phyloP scores from a whole-genome alignment of 148 eudicot species.

The Salicornia ramosissima region DNA sequence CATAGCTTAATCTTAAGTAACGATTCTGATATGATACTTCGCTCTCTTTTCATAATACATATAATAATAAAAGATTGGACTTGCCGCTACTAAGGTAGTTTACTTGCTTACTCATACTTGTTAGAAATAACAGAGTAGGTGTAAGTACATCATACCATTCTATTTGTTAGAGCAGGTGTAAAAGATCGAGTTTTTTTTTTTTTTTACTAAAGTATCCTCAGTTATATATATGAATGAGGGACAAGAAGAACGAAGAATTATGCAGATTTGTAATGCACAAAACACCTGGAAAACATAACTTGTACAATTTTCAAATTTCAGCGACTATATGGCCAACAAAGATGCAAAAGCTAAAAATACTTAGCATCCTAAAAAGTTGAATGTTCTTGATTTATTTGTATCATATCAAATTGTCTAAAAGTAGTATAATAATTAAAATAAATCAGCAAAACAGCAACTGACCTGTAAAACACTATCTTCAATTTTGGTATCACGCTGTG shows the following conservation, averaged over 20 bases:
- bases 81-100: no score
- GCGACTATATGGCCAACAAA: background rate
- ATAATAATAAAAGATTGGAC: no score
- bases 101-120: no score
- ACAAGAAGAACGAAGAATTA: background rate
- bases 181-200: background rate
- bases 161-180: background rate
- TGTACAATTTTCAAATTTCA: background rate
- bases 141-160: no score
- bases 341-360: conserved; percentile 2
- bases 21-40: no score
- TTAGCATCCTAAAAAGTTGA: background rate
- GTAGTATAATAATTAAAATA: background rate
- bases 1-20: no score
- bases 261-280: background rate
- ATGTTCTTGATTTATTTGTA: background rate
- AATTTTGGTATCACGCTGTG: conserved; percentile 12
- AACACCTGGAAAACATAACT: background rate
- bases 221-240: background rate
- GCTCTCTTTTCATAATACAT: no score
- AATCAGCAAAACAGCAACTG: conserved; percentile 14
- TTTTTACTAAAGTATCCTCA: background rate
- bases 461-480: conserved; percentile 32
- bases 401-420: background rate
- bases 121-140: no score